Conservation (phyloP, 129 eudicot species). For the Flaveria linearis region DNA sequence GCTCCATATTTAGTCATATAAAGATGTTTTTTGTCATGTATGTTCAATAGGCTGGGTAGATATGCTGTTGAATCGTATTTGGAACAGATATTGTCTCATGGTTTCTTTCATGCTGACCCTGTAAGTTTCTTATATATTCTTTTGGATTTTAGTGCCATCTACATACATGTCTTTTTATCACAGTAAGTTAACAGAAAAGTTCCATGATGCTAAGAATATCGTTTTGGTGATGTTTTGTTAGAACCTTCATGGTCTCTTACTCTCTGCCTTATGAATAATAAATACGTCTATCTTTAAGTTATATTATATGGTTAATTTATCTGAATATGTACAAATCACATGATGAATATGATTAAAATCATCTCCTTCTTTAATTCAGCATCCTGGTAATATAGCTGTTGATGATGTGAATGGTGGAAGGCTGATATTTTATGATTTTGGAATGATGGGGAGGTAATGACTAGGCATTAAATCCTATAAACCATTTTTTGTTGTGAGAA, state of each 20-base stretch:
- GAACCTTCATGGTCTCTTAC: not conserved
- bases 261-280: slow-evolving; percentile 1
- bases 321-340: slow-evolving; percentile 19
- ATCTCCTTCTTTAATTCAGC: slow-evolving; percentile 50
- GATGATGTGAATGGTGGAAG: slow-evolving; percentile 99
- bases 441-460: slow-evolving; percentile 99
- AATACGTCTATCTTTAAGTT: not conserved
- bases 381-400: slow-evolving; percentile 98
- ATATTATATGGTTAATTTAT: slow-evolving; percentile 5
- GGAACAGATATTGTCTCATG: slow-evolving; percentile 92
- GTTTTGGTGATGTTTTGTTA: not conserved
- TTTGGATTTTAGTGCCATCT: slow-evolving; percentile 19
- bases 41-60: slow-evolving; percentile 72
- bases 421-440: slow-evolving; percentile 94
- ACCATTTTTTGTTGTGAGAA: not conserved
- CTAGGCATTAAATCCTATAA: not conserved
- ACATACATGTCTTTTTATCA: not conserved
- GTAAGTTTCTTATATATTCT: slow-evolving; percentile 47
- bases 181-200: not conserved
- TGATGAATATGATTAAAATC: slow-evolving; percentile 14
- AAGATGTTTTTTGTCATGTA: slow-evolving; percentile 3
- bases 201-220: not conserved
- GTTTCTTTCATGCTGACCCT: slow-evolving; percentile 98
- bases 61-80: slow-evolving; percentile 98
- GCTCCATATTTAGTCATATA: not conserved